These are phyloP conservation scores for Blumeria hordei DNA, from an alignment of 2,329 filamentous ascomycete species.

Conservation along the genomic window DNA sequence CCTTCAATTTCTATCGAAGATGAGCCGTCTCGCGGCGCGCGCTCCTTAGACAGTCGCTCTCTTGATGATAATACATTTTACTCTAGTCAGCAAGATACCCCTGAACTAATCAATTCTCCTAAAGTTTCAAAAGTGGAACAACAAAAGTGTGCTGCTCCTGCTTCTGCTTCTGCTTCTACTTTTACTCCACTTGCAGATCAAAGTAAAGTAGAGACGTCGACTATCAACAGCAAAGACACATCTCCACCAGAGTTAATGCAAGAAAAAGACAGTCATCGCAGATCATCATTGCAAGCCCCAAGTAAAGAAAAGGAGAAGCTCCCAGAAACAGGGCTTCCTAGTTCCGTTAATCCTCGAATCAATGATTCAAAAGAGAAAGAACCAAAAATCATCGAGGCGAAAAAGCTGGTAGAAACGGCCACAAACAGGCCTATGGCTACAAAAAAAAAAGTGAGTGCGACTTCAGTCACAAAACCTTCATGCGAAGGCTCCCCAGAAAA, in stretches of 20 bases:
- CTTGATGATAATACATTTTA: slow-evolving; percentile 91
- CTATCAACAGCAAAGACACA: too few relatives aligned
- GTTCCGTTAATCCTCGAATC: slow-evolving; percentile 3
- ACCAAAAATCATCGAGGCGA: background rate
- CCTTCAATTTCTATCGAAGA: slow-evolving; percentile 32
- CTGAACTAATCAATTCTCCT: slow-evolving; percentile 24
- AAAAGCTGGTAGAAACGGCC: background rate
- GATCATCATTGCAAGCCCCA: too few relatives aligned
- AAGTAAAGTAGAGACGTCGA: too few relatives aligned
- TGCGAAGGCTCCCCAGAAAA: slow-evolving; percentile 17
- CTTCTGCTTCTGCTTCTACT: too few relatives aligned
- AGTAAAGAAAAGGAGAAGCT: background rate
- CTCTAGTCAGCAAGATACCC: slow-evolving; percentile 76
- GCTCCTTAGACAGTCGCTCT: slow-evolving; percentile 49
- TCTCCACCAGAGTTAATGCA: too few relatives aligned
- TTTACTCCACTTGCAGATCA: too few relatives aligned
- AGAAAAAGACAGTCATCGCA: too few relatives aligned
- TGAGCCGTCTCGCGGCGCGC: slow-evolving; percentile 26
- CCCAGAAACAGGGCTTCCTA: slow-evolving; percentile 2
- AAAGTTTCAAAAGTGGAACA: slow-evolving; percentile 9
- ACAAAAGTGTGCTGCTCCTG: slow-evolving; percentile 7
- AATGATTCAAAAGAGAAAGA: background rate
- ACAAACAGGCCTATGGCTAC: background rate
- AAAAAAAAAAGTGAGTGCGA: background rate
- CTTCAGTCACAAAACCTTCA: slow-evolving; percentile 5